A percentile compares a stretch with the other conserved stretches of the same genome.
phyloP scores from a whole-genome alignment of 2,329 filamentous ascomycete genomes.

The Sporothrix dimorphospora region DNA sequence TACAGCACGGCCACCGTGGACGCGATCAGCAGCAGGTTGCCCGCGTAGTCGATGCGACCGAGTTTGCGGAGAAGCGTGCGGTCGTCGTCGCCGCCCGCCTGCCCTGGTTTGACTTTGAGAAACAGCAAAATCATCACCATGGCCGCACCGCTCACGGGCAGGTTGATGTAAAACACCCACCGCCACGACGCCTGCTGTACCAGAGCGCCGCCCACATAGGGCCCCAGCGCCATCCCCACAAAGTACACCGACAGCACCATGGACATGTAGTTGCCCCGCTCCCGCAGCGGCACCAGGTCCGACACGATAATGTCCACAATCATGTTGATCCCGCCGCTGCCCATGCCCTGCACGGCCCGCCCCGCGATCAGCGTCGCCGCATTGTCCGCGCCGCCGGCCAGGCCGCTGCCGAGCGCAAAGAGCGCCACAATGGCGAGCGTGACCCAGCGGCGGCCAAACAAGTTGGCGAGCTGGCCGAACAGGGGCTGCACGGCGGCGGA shows the following conservation, averaged over 20 bases:
- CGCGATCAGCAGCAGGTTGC: constrained; percentile 47
- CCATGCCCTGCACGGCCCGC: constrained; percentile 42
- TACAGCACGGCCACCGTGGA: constrained; percentile 46
- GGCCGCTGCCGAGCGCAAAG: constrained; percentile 36
- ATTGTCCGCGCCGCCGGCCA: constrained; percentile 37
- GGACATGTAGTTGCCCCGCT: constrained; percentile 34
- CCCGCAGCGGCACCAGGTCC: constrained; percentile 37
- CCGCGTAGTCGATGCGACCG: constrained; percentile 47
- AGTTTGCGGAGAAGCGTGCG: constrained; percentile 37
- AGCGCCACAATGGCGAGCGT: constrained; percentile 59
- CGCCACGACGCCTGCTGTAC: constrained; percentile 32
- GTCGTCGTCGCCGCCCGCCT: not conserved
- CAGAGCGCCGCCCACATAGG: constrained; percentile 33
- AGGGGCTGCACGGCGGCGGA: constrained; percentile 61
- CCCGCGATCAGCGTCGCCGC: constrained; percentile 40
- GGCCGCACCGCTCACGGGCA: constrained; percentile 52
- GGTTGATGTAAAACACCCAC: constrained; percentile 49
- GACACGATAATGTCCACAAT: constrained; percentile 34
- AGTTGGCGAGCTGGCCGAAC: constrained; percentile 47
- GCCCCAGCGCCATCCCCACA: constrained; percentile 34
- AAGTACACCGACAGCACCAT: constrained; percentile 28
- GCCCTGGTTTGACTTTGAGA: constrained; percentile 30
- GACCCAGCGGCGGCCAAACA: constrained; percentile 52
- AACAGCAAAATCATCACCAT: constrained; percentile 43
- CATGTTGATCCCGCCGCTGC: constrained; percentile 41